Conservation (phyloP, 1,284 basidiomycete species). For the Naganishia cerealis region DNA sequence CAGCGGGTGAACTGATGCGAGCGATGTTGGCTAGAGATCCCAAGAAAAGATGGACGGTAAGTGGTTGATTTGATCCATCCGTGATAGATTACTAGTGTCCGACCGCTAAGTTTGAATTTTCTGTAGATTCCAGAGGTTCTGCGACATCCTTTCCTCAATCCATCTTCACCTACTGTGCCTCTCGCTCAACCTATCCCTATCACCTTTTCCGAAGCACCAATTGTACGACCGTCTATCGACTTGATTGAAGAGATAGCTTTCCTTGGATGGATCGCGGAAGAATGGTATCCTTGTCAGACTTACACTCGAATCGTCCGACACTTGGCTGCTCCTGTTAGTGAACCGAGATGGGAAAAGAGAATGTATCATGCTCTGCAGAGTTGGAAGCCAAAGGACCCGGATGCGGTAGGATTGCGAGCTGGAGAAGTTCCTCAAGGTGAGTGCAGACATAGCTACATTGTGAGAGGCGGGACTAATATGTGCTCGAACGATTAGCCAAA, state of each 20-base stretch:
- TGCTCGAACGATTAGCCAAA: constrained; percentile 9
- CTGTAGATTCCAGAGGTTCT: constrained; percentile 46
- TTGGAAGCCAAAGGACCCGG: constrained; percentile 36
- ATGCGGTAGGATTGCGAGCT: constrained; percentile 25
- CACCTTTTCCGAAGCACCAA: constrained; percentile 35
- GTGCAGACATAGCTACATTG: not conserved
- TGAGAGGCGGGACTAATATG: not conserved
- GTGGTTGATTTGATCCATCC: constrained; percentile 23
- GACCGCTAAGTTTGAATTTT: not conserved
- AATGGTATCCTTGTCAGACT: constrained; percentile 45
- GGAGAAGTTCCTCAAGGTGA: constrained; percentile 24
- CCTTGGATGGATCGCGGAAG: constrained; percentile 41
- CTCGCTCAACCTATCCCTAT: constrained; percentile 36
- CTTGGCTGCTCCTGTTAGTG: constrained; percentile 36
- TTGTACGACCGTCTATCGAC: constrained; percentile 32
- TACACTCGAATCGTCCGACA: constrained; percentile 37
- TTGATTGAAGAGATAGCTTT: constrained; percentile 49
- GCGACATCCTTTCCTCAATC: constrained; percentile 43
- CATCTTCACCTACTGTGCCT: constrained; percentile 34
- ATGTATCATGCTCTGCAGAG: constrained; percentile 34
- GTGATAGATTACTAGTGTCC: not conserved
- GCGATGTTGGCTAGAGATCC: constrained; percentile 47
- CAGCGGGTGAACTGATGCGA: constrained; percentile 39
- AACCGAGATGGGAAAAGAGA: constrained; percentile 48
- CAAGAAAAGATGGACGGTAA: constrained; percentile 43